These are phyloP conservation scores for Pichia paraexigua DNA, from an alignment of 805 yeast genomes.

Conservation along the genomic window DNA sequence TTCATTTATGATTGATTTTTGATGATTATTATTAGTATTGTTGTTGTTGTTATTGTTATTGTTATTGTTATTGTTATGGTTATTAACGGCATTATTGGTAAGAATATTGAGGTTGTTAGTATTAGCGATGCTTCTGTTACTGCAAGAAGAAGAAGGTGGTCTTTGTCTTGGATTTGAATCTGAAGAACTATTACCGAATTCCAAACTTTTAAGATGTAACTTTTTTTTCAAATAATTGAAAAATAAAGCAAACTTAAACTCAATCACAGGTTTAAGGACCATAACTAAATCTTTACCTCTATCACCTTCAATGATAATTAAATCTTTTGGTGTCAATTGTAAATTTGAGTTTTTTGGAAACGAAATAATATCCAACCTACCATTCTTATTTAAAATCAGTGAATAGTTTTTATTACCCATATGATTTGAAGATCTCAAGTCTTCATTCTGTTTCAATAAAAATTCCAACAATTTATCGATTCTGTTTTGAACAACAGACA, in stretches of 20 bases:
- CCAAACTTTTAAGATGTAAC: slow-evolving; percentile 51
- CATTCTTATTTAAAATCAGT: slow-evolving; percentile 30
- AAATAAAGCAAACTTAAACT: slow-evolving; percentile 57
- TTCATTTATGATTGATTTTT: slow-evolving; percentile 35
- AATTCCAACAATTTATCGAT: slow-evolving; percentile 30
- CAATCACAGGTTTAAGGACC: slow-evolving; percentile 58
- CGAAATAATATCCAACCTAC: slow-evolving; percentile 57
- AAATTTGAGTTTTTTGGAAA: slow-evolving; percentile 60
- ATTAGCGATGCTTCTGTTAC: slow-evolving; percentile 14
- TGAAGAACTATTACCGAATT: slow-evolving; percentile 26
- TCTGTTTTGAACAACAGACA: slow-evolving; percentile 15
- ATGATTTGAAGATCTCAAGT: slow-evolving; percentile 30
- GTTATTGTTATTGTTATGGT: no score
- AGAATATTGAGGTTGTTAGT: slow-evolving; percentile 9
- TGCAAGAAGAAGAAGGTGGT: not conserved
- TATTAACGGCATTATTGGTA: not conserved
- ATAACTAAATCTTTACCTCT: slow-evolving; percentile 74
- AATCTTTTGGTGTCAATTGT: slow-evolving; percentile 48
- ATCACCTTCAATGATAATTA: slow-evolving; percentile 77
- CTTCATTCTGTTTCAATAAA: slow-evolving; percentile 38
- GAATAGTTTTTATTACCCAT: slow-evolving; percentile 29
- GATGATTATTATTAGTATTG: slow-evolving; percentile 9
- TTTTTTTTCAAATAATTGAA: slow-evolving; percentile 69
- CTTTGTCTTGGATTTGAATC: slow-evolving; percentile 7
- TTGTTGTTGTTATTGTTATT: not conserved